Evolutionary conservation across 2,329 filamentous ascomycete species (phyloP), one percentile per base, ranked within the genome.

Genomic region (Dactylellina cionopaga): DNA sequence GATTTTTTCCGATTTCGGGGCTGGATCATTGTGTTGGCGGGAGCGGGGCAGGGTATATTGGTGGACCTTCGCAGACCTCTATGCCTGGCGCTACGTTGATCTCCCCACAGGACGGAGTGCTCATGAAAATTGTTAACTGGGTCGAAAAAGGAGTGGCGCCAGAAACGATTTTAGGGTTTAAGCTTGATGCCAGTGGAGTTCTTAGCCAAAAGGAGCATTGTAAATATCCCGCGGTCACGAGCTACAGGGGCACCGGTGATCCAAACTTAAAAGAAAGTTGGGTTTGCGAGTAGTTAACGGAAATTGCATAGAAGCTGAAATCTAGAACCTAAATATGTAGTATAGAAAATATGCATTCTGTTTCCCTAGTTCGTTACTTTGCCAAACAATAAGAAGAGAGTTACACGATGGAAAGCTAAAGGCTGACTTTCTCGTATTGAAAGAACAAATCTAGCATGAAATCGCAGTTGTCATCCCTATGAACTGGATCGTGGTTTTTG

Each of bases 51-150:
- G 54, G 60, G 49, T 62, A 31, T 24, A 51, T 69, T n/a, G 70
- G 62, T 17, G 41, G 29, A 6, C 35, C 49, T 10, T 29, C 29
- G 19, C 51, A 37, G 7, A 5, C n/a, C n/a, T 5, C 5, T 41
- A 10, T n/a, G 9, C 7, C 37, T n/a, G n/a, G n/a, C n/a, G n/a
- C n/a, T n/a, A n/a, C n/a, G n/a, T n/a, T n/a, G n/a, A n/a, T n/a
- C n/a, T n/a, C n/a, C 22, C 47, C 60, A 3, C 7, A 41, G 17
- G 47, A 56, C 17, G 43, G 60, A 5, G 54, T 52, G n/a, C 79
- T 87, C 37, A 79, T 82, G 74, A 82, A 83, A 5, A 78, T 86
- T 66, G 81, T 85, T 17, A 75, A 78, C 24, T 85, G 83, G 83
- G 82, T 84, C 0, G 83, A 85, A 74, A 76, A 82, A 10, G 81